A percentile compares a stretch with the other conserved stretches of the same genome.
phyloP scores from a whole-genome alignment of 2,329 filamentous ascomycete species.

The Fusarium anguioides region DNA sequence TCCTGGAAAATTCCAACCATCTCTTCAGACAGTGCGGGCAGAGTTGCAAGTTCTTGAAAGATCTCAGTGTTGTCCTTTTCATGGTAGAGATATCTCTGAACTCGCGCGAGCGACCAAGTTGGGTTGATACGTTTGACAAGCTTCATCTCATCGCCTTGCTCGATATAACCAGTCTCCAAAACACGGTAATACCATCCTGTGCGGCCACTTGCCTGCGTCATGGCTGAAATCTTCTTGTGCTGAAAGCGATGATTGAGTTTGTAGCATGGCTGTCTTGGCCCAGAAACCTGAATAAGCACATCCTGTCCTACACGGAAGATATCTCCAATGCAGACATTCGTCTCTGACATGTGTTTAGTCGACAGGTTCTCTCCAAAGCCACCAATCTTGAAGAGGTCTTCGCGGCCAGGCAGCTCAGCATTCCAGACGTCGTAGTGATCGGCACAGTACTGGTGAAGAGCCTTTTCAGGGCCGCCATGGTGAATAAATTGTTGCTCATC shows the following conservation, averaged over 20 bases:
- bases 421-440: constrained; percentile 32
- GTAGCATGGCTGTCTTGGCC: constrained; percentile 33
- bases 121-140: constrained; percentile 19
- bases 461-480: constrained; percentile 32
- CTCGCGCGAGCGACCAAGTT: constrained; percentile 19
- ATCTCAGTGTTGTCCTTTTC: constrained; percentile 13
- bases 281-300: constrained; percentile 29
- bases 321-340: constrained; percentile 37
- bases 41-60: not conserved
- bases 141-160: constrained; percentile 12
- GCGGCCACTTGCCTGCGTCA: constrained; percentile 24
- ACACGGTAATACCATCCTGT: constrained; percentile 37
- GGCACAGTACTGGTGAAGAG: constrained; percentile 34
- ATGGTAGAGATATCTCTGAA: constrained; percentile 25
- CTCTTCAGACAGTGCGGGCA: constrained; percentile 16
- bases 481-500: constrained; percentile 31
- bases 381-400: constrained; percentile 28
- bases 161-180: constrained; percentile 10
- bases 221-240: constrained; percentile 23
- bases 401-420: constrained; percentile 13
- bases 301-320: constrained; percentile 17
- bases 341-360: constrained; percentile 21
- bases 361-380: constrained; percentile 36
- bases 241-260: constrained; percentile 40
- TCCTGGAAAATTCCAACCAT: constrained; percentile 13